Percentiles rank a stretch among this genome's conserved stretches.
These are phyloP conservation scores for Hypoxylon lienhwacheense DNA, from an alignment of 495 filamentous ascomycete genomes.

Conservation along the genomic window DNA sequence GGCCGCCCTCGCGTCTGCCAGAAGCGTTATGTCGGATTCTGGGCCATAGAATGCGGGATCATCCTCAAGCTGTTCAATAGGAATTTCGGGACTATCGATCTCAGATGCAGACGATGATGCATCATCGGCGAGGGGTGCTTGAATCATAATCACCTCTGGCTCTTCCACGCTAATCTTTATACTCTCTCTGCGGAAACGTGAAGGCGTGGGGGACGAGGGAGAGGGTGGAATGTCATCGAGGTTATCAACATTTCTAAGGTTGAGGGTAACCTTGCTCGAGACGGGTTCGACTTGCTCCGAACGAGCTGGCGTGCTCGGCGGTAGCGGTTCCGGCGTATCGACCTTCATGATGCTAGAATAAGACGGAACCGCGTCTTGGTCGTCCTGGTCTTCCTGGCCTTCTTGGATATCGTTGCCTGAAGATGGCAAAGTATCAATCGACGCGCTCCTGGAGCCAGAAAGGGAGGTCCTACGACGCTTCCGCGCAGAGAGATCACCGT, in stretches of 20 bases:
- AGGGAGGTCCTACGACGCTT: conserved; percentile 56
- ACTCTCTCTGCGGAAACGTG: conserved; percentile 31
- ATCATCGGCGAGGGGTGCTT: conserved; percentile 28
- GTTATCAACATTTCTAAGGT: conserved; percentile 50
- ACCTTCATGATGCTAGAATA: conserved; percentile 47
- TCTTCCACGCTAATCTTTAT: conserved; percentile 48
- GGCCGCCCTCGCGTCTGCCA: conserved; percentile 25
- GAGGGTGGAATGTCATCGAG: conserved; percentile 49
- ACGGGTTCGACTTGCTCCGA: conserved; percentile 42
- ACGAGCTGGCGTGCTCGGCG: conserved; percentile 44
- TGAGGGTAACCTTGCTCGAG: conserved; percentile 57
- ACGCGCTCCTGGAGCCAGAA: conserved; percentile 46
- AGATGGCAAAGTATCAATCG: conserved; percentile 43
- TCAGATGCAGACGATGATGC: conserved; percentile 44
- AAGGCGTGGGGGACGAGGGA: conserved; percentile 48
- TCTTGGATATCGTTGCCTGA: conserved; percentile 20
- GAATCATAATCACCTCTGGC: conserved; percentile 43
- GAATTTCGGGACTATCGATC: conserved; percentile 44
- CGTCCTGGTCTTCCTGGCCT: no score
- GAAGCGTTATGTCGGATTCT: conserved; percentile 25
- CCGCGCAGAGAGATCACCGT: conserved; percentile 52
- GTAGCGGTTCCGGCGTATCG: conserved; percentile 42
- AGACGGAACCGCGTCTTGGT: conserved; percentile 16
- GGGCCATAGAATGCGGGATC: conserved; percentile 35
- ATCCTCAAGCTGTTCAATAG: conserved; percentile 40